phyloP scores from a whole-genome alignment of 495 filamentous ascomycete genomes.

The Astrothelium macrocarpum region DNA sequence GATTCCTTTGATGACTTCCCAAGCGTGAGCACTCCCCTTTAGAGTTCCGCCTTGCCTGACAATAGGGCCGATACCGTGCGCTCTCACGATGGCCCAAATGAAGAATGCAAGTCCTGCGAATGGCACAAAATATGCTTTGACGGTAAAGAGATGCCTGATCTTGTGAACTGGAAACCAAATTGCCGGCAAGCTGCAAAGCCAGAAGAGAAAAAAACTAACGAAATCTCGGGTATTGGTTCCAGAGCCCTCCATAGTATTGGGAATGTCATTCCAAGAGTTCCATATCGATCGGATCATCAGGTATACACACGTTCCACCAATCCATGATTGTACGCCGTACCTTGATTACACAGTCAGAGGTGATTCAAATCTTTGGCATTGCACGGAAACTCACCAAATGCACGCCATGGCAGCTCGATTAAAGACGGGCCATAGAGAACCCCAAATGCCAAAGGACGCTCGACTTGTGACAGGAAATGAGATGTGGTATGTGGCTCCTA shows the following conservation, averaged over 20 bases:
- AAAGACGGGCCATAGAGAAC: constrained; percentile 72
- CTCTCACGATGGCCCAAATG: constrained; percentile 78
- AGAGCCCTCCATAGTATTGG: constrained; percentile 50
- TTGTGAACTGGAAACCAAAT: constrained; percentile 69
- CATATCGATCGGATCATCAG: constrained; percentile 29
- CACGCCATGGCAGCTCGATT: constrained; percentile 78
- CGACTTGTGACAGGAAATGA: constrained; percentile 32
- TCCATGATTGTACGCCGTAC: constrained; percentile 30
- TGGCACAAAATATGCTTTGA: constrained; percentile 80
- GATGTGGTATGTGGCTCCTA: constrained; percentile 34
- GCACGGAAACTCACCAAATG: constrained; percentile 80
- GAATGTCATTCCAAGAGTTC: constrained; percentile 36
- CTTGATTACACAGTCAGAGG: constrained; percentile 60
- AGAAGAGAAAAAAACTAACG: constrained; percentile 42
- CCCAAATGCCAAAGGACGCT: constrained; percentile 35
- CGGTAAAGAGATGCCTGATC: constrained; percentile 82
- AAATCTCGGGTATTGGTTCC: constrained; percentile 70
- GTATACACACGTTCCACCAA: constrained; percentile 26
- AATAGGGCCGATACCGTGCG: constrained; percentile 78
- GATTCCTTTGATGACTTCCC: constrained; percentile 70
- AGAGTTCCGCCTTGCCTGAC: constrained; percentile 57
- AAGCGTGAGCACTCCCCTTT: constrained; percentile 61
- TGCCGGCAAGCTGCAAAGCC: constrained; percentile 37
- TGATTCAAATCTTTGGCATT: background rate
- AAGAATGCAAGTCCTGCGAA: constrained; percentile 78